These are phyloP conservation scores for Cylindrotheca closterium DNA, from an alignment of 108 stramenopile genomes.

Conservation along the genomic window DNA sequence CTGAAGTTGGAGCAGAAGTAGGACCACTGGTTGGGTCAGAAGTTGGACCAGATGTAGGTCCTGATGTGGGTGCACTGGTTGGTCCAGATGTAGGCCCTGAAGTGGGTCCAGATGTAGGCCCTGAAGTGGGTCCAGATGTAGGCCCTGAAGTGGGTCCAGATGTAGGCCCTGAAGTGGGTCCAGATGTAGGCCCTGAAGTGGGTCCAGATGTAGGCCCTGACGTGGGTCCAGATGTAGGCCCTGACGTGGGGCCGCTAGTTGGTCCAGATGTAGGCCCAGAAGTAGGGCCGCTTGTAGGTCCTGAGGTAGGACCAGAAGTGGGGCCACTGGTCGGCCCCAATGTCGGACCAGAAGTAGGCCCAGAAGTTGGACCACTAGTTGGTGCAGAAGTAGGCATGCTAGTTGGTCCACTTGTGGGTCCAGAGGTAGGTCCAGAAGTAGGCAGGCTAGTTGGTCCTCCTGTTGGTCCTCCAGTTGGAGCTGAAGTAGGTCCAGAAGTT, in stretches of 20 bases:
- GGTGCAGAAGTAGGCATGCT: conserved; percentile 5
- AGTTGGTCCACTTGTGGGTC: conserved; percentile 8
- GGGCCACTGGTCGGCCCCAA: conserved; percentile 7
- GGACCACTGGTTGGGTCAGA: conserved; percentile 4
- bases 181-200: conserved; percentile 4
- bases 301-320: conserved; percentile 4
- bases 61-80: conserved; percentile 8
- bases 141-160: conserved; percentile 14
- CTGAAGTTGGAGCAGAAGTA: conserved; percentile 8
- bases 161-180: conserved; percentile 12
- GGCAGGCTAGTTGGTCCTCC: conserved; percentile 1
- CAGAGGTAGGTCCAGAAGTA: neutral
- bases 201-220: conserved; percentile 3
- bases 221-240: conserved; percentile 7
- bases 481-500: conserved; percentile 8
- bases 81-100: conserved; percentile 13
- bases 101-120: conserved; percentile 13
- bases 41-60: conserved; percentile 12
- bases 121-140: conserved; percentile 1
- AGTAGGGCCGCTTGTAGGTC: conserved; percentile 3
- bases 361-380: neutral
- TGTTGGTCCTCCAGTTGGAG: conserved; percentile 1
- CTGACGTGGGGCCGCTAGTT: conserved; percentile 5
- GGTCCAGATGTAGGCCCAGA: conserved; percentile 18
- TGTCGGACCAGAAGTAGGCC: conserved; percentile 9